phyloP scores from a whole-genome alignment of 768 basidiomycete genomes.

The Gelatoporia subvermispora region DNA sequence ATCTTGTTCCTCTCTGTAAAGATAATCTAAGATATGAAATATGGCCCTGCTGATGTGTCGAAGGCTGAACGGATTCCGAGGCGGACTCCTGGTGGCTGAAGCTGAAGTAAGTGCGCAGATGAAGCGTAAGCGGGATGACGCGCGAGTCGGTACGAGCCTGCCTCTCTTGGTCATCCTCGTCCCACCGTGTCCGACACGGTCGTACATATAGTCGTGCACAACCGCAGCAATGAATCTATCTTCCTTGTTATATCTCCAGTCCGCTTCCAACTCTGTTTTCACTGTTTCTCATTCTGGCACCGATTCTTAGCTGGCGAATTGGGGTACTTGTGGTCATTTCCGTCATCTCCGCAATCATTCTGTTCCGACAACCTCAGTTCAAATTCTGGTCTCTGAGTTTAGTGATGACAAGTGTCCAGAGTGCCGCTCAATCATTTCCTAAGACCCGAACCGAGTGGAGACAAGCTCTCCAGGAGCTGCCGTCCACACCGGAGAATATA shows the following conservation, averaged over 20 bases:
- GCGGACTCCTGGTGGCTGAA: too few relatives aligned
- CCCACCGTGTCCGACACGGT: too few relatives aligned
- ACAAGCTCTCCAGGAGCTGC: conserved; percentile 49
- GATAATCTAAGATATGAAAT: too few relatives aligned
- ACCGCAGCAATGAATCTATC: background rate
- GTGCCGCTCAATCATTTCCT: conserved; percentile 17
- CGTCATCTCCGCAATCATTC: conserved; percentile 9
- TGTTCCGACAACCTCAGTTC: conserved; percentile 4
- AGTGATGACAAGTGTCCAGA: conserved; percentile 14
- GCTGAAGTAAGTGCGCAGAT: background rate
- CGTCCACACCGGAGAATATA: conserved; percentile 53
- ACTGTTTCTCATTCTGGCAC: background rate
- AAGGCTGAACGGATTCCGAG: too few relatives aligned
- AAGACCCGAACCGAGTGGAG: conserved; percentile 43
- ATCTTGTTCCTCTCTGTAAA: too few relatives aligned
- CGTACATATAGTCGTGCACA: background rate
- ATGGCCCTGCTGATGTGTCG: too few relatives aligned
- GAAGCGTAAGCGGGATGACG: too few relatives aligned
- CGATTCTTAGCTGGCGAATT: background rate
- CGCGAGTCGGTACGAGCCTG: background rate
- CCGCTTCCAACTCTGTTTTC: background rate
- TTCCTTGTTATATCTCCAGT: too few relatives aligned
- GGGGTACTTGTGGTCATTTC: conserved; percentile 4
- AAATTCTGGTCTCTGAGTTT: conserved; percentile 11
- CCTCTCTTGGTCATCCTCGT: too few relatives aligned